phyloP scores from a whole-genome alignment of 768 basidiomycete species.

The Chiua virens region DNA sequence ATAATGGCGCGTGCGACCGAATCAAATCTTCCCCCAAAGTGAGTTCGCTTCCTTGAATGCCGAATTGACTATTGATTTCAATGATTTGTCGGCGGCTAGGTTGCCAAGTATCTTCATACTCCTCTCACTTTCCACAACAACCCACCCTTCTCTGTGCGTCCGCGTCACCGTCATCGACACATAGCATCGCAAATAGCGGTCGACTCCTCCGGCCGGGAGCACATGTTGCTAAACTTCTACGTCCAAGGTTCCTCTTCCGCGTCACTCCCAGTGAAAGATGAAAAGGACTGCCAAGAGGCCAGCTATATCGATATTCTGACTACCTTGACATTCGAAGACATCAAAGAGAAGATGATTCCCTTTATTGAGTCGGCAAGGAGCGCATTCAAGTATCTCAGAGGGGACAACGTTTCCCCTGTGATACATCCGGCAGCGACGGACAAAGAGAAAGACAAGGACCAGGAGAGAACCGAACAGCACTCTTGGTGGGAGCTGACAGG shows the following conservation, averaged over 20 bases:
- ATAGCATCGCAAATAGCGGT: conserved; percentile 76
- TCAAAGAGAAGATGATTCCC: conserved; percentile 40
- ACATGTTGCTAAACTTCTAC: conserved; percentile 84
- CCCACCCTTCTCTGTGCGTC: conserved; percentile 70
- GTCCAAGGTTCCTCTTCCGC: conserved; percentile 54
- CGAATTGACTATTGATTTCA: neutral
- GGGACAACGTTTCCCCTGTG: conserved; percentile 48
- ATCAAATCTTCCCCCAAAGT: conserved; percentile 49
- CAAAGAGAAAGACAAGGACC: conserved; percentile 30
- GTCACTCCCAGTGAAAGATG: conserved; percentile 30
- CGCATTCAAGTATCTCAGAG: conserved; percentile 73
- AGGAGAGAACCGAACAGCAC: conserved; percentile 29
- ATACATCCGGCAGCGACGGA: conserved; percentile 29
- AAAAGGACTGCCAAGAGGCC: conserved; percentile 9
- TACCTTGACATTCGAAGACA: conserved; percentile 58
- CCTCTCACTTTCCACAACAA: conserved; percentile 80
- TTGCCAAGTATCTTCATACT: conserved; percentile 65
- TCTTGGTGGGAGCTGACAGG: conserved; percentile 59
- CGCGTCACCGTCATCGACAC: conserved; percentile 80
- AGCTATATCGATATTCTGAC: conserved; percentile 49
- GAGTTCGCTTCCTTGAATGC: conserved; percentile 11
- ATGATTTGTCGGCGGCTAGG: conserved; percentile 38
- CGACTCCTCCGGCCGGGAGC: conserved; percentile 73
- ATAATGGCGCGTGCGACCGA: conserved; percentile 55
- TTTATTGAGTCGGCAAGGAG: conserved; percentile 52